Evolutionary conservation across 306 rosid species (phyloP).

Genomic region (Argentina anserina): DNA sequence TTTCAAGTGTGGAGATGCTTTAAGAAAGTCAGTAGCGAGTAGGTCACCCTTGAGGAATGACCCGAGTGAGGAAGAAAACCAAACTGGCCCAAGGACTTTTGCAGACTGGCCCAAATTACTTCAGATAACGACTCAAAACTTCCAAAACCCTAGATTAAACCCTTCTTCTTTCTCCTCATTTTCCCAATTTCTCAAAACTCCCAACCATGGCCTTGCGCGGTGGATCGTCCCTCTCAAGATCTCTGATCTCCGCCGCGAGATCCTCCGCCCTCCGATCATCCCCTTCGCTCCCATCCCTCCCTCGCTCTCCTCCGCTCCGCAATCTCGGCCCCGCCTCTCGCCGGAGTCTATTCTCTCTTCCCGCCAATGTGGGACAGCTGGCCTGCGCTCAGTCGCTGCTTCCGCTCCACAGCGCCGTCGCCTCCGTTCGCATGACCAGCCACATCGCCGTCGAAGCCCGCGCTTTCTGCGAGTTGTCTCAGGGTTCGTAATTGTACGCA

Average conservation of each 20-base stretch:
- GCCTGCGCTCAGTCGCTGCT: conserved; percentile 52
- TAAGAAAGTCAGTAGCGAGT: too few relatives aligned
- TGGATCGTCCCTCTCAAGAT: conserved; percentile 54
- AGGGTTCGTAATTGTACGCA: conserved; percentile 38
- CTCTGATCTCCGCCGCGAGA: conserved; percentile 44
- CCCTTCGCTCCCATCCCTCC: conserved; percentile 19
- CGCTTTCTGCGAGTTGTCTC: conserved; percentile 59
- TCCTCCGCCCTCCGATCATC: conserved; percentile 33
- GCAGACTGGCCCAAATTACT: background rate
- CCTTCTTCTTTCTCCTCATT: background rate
- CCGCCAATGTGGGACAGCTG: conserved; percentile 22
- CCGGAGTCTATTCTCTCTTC: conserved; percentile 29
- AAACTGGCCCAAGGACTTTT: background rate
- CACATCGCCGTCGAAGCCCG: conserved; percentile 44
- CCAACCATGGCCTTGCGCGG: conserved; percentile 47
- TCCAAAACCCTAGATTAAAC: background rate
- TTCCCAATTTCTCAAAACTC: background rate
- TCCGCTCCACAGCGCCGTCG: conserved; percentile 52
- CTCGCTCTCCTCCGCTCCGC: conserved; percentile 30
- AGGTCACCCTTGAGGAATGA: too few relatives aligned
- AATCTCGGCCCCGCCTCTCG: conserved; percentile 35
- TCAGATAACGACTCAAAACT: background rate
- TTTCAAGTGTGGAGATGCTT: too few relatives aligned
- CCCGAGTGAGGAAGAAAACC: too few relatives aligned
- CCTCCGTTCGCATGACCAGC: conserved; percentile 40